These are phyloP conservation scores for Peniophora sp. DNA, from an alignment of 1,284 basidiomycete species.

Conservation along the genomic window DNA sequence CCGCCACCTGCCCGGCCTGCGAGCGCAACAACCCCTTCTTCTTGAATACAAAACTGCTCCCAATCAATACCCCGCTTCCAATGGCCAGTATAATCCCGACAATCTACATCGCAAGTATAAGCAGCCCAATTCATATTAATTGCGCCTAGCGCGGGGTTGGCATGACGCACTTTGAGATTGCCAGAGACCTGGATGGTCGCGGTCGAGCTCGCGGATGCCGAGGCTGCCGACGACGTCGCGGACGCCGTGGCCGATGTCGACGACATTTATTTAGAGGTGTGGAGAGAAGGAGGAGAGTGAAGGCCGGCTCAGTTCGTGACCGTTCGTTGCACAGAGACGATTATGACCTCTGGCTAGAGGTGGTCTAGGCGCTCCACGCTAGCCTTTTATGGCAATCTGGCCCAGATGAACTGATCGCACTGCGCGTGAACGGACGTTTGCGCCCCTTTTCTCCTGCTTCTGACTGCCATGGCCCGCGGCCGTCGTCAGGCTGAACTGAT, in stretches of 20 bases:
- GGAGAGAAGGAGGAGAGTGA: conserved; percentile 2
- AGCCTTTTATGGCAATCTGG: too few relatives aligned
- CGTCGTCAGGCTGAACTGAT: too few relatives aligned
- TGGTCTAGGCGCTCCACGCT: too few relatives aligned
- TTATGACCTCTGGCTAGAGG: too few relatives aligned
- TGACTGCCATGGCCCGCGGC: too few relatives aligned
- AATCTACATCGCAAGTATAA: conserved; percentile 30
- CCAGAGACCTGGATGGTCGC: conserved; percentile 27
- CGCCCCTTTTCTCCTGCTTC: too few relatives aligned
- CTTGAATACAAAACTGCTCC: conserved; percentile 92
- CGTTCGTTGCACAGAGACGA: too few relatives aligned
- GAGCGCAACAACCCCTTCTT: conserved; percentile 82
- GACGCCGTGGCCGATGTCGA: conserved; percentile 25
- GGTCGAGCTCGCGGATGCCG: conserved; percentile 22
- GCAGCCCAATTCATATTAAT: neutral
- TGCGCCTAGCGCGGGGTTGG: conserved; percentile 1
- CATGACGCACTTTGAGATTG: conserved; percentile 31
- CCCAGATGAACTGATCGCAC: too few relatives aligned
- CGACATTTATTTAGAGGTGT: conserved; percentile 19
- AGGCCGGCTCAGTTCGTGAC: neutral
- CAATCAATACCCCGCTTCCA: conserved; percentile 82
- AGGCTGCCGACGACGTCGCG: conserved; percentile 24
- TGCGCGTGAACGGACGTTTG: too few relatives aligned
- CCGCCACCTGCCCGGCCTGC: conserved; percentile 64
- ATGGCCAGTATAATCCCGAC: conserved; percentile 81